Base-by-base conservation (phyloP, 1,139 yeast species). In the Magnusiomyces starmeri region DNA sequence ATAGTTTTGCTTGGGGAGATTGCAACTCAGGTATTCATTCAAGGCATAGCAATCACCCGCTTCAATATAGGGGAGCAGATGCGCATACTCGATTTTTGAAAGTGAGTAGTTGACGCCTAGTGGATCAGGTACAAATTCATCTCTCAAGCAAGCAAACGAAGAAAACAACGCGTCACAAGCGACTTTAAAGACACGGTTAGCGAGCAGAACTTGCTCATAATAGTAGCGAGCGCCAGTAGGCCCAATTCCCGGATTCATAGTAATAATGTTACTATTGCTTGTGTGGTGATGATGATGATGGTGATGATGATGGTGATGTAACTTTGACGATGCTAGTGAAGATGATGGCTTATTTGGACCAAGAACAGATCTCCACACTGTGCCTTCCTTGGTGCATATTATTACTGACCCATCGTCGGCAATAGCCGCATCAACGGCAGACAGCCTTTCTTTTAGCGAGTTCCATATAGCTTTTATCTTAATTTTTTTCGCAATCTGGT, bases 381-480 rank as follows among this genome's bases (percentile, higher is more conserved):
- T 75, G 0, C 96, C 96, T 52, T 80, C 79, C 37, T 74, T 67
- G 0, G 94, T 84, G 57, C 86, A 78, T 1, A 88, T 65, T 1
- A 87, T 71, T 1, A 86, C 66, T 0, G 87, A 79, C 0, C 95
- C 95, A 61, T 83, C 87, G 26, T 69, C 72, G 1, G 85, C 78
- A 44, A 83, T 75, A 63, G 82, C 92, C 41, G 85, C 76, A 66
- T 86, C 95, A 2, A 74, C 67, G 46, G 67, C 73, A 2, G 59
- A 60, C 54, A 66, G 51, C 46, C 61, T 62, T 20, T 54, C 51
- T 25, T 58, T 54, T 27, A 63, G 55, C 7, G 74, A 70, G 1
- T 61, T 57, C 77, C 78, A 75, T 2, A 64, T 54, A 4, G 51
- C 48, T 3, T 50, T 46, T 2, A 61, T 57, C 16, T 46, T 53